Base-by-base conservation (phyloP, 768 basidiomycete species). In the Amanita pallidorosea region DNA sequence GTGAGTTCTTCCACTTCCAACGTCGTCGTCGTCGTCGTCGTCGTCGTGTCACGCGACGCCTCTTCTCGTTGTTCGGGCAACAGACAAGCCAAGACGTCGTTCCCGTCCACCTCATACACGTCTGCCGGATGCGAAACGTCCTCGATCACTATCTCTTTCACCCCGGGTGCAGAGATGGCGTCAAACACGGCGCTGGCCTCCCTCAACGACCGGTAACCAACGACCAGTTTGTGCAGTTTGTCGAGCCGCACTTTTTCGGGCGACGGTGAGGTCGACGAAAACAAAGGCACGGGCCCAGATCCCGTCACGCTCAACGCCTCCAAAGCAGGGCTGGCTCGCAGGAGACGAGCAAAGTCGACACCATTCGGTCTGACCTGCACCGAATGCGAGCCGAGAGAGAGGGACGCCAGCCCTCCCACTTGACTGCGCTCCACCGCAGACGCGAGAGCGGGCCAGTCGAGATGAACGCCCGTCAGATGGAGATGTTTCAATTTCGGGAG, bases 301-400 rank as follows among this genome's bases (percentile, higher is more conserved):
- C 73, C 74, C 47, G 66, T 68, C 25, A 84, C 54, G 33, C 61
- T 64, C 43, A 84, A 67, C 44, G 63, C 66, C 46, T 61, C 59
- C 40, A 83, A 66, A 13, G 61, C 52, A 5, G 70, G 67, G 36
- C 65, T 71, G 9, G 67, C 61, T n/a, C 54, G 41, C 6, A 82
- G 69, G 20, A 81, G 63, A 17, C 58, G 57, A 47, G 63, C 65
- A 55, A 80, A 70, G 54, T 75, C 74, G 22, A 56, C 53, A 23
- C 68, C 56, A 36, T 69, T 69, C 1, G 79, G 81, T n/a, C 79
- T 75, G 43, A 80, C 77, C 46, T 78, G 70, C n/a, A 55, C 47
- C 15, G 70, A 71, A 58, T 77, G 78, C 44, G 74, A 80, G 8
- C 72, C 66, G n/a, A 81, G 68, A 48, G 75, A 73, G 46, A 81